Conservation (phyloP, 208 protist species). For the Phytomonas francai region DNA sequence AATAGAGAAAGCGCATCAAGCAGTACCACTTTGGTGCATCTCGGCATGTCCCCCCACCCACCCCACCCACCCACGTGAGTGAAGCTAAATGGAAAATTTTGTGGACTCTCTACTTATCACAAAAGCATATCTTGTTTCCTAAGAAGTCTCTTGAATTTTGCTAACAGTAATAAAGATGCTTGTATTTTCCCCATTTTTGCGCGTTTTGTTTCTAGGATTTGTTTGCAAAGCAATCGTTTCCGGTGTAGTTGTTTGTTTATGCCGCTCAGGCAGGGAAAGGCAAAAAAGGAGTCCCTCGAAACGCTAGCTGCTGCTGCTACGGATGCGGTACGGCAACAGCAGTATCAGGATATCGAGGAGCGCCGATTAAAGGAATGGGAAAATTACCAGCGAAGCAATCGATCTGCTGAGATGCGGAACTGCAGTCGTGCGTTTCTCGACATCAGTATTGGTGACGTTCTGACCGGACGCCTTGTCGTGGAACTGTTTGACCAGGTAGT, state of each 20-base stretch:
- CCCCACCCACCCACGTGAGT: background rate
- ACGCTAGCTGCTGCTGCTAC: constrained; percentile 7
- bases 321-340: constrained; percentile 17
- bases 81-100: background rate
- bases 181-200: background rate
- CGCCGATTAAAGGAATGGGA: constrained; percentile 83
- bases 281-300: constrained; percentile 13
- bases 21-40: background rate
- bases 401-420: constrained; percentile 65
- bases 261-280: background rate
- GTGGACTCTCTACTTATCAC: background rate
- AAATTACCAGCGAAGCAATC: constrained; percentile 78
- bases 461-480: constrained; percentile 75
- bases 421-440: constrained; percentile 73
- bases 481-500: constrained; percentile 83
- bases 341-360: constrained; percentile 69
- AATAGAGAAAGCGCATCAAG: background rate
- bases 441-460: constrained; percentile 63
- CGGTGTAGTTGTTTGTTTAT: background rate
- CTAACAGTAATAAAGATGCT: background rate
- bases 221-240: background rate
- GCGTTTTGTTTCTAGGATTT: background rate
- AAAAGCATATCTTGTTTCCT: constrained; percentile 11
- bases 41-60: background rate
- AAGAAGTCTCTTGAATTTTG: background rate